A percentile compares a stretch with the other conserved stretches of the same genome.
phyloP scores from a whole-genome alignment of 176 grass and related monocot species.

The Areca catechu region DNA sequence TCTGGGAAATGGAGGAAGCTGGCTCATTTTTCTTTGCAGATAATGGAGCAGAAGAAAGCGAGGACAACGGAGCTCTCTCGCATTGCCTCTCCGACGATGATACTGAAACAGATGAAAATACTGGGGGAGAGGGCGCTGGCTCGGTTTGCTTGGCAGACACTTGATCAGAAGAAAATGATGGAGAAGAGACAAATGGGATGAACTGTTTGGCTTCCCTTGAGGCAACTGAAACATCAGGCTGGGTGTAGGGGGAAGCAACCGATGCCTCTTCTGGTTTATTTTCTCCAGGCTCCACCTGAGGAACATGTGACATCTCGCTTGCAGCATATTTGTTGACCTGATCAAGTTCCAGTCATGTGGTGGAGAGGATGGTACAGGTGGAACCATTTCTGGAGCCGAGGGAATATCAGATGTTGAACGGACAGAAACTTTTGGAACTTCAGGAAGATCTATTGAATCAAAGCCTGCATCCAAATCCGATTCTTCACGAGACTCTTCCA shows the following conservation, averaged over 20 bases:
- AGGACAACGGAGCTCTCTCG: too few species aligned
- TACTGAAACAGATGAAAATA: too few species aligned
- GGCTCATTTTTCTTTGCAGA: slow-evolving; percentile 18
- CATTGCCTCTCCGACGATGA: background rate
- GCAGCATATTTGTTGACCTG: slow-evolving; percentile 20
- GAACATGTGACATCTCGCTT: slow-evolving; percentile 36
- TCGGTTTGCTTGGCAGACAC: slow-evolving; percentile 26
- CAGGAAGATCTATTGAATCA: slow-evolving; percentile 66
- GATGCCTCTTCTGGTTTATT: slow-evolving; percentile 31
- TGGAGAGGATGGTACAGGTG: slow-evolving; percentile 22
- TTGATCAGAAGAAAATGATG: slow-evolving; percentile 12
- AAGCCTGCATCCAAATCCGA: slow-evolving; percentile 46
- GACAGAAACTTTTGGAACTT: slow-evolving; percentile 77
- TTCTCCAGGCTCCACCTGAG: slow-evolving; percentile 22
- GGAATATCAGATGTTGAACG: slow-evolving; percentile 31
- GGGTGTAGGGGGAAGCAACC: slow-evolving; percentile 24
- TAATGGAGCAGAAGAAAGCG: slow-evolving; percentile 24
- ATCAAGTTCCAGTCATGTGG: slow-evolving; percentile 5
- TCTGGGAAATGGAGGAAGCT: background rate
- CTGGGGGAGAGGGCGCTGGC: background rate
- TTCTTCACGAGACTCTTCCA: slow-evolving; percentile 31
- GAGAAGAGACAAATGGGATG: slow-evolving; percentile 53
- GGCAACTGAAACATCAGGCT: slow-evolving; percentile 16
- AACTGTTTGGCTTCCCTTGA: slow-evolving; percentile 56
- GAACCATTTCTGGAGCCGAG: slow-evolving; percentile 29